Conservation (phyloP, 163 green algal genomes). For the Coccomyxa subellipsoidea region DNA sequence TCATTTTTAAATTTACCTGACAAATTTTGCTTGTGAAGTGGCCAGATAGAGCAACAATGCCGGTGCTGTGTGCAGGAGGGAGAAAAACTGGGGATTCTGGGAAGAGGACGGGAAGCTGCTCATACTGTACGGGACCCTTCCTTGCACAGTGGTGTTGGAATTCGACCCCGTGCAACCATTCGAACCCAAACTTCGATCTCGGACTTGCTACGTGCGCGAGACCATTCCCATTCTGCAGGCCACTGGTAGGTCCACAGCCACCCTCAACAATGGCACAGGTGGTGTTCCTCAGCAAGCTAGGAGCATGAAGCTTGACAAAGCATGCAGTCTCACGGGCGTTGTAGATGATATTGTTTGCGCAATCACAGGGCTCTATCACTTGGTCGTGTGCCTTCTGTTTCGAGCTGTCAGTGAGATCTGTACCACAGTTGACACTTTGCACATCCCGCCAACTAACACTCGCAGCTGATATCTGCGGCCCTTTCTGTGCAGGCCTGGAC, state of each 20-base stretch:
- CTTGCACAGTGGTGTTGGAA: slow-evolving; percentile 13
- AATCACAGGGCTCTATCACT: no score
- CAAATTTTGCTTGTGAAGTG: neutral
- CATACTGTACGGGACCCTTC: neutral
- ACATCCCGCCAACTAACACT: no score
- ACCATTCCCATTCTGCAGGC: neutral
- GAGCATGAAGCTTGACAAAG: no score
- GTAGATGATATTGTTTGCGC: no score
- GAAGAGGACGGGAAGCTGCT: neutral
- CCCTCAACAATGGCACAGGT: no score
- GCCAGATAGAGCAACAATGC: neutral
- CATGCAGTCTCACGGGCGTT: no score
- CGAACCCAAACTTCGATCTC: neutral
- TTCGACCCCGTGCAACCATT: neutral
- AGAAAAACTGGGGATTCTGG: slow-evolving; percentile 19
- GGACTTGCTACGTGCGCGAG: neutral
- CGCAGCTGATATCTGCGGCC: no score
- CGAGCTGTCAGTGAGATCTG: no score
- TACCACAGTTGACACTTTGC: no score
- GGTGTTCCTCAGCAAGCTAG: no score
- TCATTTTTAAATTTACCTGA: neutral
- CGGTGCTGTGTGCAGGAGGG: neutral
- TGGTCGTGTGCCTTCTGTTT: no score
- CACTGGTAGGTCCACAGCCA: neutral
- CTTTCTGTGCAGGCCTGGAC: slow-evolving; percentile 1